These are phyloP conservation scores for Nannochloris sp. DNA, from an alignment of 139 green algal species.

Conservation along the genomic window DNA sequence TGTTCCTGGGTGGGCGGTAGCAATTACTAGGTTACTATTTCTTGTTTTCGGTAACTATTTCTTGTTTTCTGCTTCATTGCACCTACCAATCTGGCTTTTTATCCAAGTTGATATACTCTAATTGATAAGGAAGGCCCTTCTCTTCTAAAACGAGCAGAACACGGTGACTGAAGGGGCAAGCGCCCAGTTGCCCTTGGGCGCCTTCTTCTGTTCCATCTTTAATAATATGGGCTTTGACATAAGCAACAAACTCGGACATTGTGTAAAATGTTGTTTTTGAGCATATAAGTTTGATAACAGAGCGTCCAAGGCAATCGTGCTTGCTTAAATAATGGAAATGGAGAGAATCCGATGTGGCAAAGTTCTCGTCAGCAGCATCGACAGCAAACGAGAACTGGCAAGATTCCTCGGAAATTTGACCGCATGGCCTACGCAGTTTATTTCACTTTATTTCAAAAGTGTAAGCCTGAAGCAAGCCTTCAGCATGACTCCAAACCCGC, in stretches of 20 bases:
- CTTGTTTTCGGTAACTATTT: neutral
- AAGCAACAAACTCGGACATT: neutral
- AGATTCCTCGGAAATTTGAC: too few species aligned
- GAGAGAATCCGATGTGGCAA: too few species aligned
- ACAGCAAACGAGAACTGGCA: too few species aligned
- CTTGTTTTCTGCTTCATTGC: neutral
- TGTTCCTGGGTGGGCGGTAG: neutral
- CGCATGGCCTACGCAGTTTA: too few species aligned
- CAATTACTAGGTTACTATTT: neutral
- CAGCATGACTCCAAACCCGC: too few species aligned
- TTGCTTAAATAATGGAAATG: too few species aligned
- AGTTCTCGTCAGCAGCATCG: too few species aligned
- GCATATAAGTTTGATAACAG: too few species aligned
- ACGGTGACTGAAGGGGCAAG: constrained; percentile 71
- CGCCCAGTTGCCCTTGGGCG: neutral
- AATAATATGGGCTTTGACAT: neutral
- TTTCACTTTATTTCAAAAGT: too few species aligned
- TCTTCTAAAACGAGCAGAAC: constrained; percentile 71
- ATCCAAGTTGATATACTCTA: constrained; percentile 57
- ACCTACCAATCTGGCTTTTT: constrained; percentile 74
- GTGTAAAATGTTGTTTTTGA: neutral
- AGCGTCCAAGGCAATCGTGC: too few species aligned
- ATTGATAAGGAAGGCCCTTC: constrained; percentile 57
- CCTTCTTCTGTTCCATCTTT: neutral
- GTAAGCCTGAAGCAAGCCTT: too few species aligned